Evolutionary conservation across 2,329 filamentous ascomycete species (phyloP).

Genomic region (Ophiocordyceps robertsii): DNA sequence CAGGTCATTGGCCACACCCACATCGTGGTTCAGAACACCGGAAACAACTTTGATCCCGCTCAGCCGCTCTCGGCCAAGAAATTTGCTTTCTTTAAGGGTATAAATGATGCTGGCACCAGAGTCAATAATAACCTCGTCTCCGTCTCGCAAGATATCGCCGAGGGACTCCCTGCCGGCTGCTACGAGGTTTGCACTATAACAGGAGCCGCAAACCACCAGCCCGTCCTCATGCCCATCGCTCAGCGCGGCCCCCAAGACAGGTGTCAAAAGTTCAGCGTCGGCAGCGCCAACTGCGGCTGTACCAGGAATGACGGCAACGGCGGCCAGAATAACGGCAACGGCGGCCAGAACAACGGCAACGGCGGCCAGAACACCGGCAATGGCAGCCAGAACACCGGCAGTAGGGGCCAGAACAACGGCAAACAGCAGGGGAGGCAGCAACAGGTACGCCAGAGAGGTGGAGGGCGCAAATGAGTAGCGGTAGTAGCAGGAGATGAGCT

Average conservation of each 20-base stretch:
- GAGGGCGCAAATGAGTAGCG: too few relatives aligned
- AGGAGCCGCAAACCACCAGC: conserved; percentile 51
- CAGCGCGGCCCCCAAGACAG: conserved; percentile 56
- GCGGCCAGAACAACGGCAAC: conserved; percentile 2
- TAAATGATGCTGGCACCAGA: conserved; percentile 39
- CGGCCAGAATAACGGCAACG: conserved; percentile 4
- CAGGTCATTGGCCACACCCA: conserved; percentile 46
- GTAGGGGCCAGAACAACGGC: conserved; percentile 2
- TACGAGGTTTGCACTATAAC: conserved; percentile 55
- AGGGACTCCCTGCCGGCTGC: conserved; percentile 46
- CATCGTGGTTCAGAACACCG: conserved; percentile 43
- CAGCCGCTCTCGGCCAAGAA: conserved; percentile 35
- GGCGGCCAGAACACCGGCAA: conserved; percentile 1
- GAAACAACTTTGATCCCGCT: conserved; percentile 32
- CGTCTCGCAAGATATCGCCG: conserved; percentile 20
- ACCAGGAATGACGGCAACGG: conserved; percentile 5
- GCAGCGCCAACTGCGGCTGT: conserved; percentile 5
- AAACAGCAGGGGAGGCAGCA: background rate
- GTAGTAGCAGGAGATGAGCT: too few relatives aligned
- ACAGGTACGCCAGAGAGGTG: too few relatives aligned
- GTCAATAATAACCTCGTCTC: background rate
- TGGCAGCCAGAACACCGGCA: background rate
- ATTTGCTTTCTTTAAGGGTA: conserved; percentile 54
- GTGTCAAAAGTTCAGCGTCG: conserved; percentile 42
- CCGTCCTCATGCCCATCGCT: conserved; percentile 51